Conservation (phyloP, 2,329 filamentous ascomycete genomes). For the Colletotrichum eleusines region DNA sequence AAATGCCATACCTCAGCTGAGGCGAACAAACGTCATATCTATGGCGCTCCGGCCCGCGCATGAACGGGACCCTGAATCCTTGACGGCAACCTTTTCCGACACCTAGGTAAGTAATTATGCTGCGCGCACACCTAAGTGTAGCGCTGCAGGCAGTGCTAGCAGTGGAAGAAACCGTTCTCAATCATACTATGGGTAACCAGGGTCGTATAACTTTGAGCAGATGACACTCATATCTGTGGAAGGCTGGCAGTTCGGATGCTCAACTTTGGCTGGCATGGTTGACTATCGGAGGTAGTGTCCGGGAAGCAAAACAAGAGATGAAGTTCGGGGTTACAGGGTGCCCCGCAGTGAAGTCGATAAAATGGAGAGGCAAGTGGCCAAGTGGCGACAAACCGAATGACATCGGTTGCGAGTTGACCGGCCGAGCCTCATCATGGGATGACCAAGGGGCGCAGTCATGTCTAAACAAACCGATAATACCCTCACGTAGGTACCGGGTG, state of each 20-base stretch:
- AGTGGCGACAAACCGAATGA: constrained; percentile 19
- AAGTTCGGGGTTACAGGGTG: constrained; percentile 30
- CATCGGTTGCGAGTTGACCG: neutral
- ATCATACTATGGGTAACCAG: neutral
- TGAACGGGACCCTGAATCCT: constrained; percentile 31
- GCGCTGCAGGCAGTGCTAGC: too few species aligned
- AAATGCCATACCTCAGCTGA: constrained; percentile 15
- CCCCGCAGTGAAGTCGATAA: constrained; percentile 31
- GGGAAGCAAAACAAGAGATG: constrained; percentile 31
- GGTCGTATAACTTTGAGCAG: neutral
- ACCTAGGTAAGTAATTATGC: neutral
- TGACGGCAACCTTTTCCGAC: constrained; percentile 19
- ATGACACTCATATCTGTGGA: neutral
- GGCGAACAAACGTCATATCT: constrained; percentile 29
- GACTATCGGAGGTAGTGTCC: constrained; percentile 13
- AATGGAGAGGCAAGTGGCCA: constrained; percentile 18
- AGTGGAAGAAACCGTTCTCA: neutral
- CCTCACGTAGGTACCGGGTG: too few species aligned
- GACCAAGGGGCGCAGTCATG: neutral
- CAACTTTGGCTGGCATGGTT: neutral
- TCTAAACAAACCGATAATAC: neutral
- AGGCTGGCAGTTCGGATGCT: neutral
- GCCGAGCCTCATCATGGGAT: neutral
- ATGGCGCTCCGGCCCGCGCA: constrained; percentile 29
- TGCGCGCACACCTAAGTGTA: too few species aligned